phyloP scores from a whole-genome alignment of 139 green algal genomes.

The Edaphochlamys debaryana region DNA sequence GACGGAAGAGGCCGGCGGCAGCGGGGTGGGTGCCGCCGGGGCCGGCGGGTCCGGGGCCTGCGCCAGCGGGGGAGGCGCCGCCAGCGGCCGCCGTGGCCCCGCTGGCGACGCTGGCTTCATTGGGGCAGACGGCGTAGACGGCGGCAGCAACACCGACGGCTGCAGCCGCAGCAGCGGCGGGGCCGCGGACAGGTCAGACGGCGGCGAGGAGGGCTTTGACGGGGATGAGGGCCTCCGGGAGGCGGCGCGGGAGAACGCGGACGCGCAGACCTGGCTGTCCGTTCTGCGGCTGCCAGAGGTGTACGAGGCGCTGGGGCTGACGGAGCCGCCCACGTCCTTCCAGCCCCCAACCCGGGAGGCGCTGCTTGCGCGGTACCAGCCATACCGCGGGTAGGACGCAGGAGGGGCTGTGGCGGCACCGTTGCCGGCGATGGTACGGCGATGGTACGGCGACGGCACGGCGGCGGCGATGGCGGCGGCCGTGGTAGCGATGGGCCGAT shows the following conservation, averaged over 20 bases:
- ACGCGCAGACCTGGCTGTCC: neutral
- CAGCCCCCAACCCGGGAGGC: neutral
- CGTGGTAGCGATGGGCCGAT: no score
- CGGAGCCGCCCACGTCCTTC: neutral
- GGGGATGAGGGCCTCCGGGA: neutral
- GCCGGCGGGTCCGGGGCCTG: neutral
- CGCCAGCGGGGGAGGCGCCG: neutral
- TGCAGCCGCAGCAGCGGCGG: neutral
- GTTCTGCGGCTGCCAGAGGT: neutral
- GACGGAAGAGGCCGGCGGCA: neutral
- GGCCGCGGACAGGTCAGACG: no score
- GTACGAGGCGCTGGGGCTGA: constrained; percentile 2
- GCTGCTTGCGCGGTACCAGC: neutral
- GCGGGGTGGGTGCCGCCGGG: neutral
- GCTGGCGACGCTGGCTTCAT: neutral
- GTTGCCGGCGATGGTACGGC: no score
- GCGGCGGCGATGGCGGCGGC: no score
- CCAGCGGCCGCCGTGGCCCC: neutral
- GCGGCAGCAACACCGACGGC: neutral
- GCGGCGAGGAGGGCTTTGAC: no score
- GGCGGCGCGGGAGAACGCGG: neutral
- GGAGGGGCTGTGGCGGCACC: no score
- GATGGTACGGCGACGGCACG: no score
- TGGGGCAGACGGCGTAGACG: neutral
- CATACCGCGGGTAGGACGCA: no score